These are phyloP conservation scores for Penicillium olsonii DNA, from an alignment of 2,329 filamentous ascomycete genomes.

Conservation along the genomic window DNA sequence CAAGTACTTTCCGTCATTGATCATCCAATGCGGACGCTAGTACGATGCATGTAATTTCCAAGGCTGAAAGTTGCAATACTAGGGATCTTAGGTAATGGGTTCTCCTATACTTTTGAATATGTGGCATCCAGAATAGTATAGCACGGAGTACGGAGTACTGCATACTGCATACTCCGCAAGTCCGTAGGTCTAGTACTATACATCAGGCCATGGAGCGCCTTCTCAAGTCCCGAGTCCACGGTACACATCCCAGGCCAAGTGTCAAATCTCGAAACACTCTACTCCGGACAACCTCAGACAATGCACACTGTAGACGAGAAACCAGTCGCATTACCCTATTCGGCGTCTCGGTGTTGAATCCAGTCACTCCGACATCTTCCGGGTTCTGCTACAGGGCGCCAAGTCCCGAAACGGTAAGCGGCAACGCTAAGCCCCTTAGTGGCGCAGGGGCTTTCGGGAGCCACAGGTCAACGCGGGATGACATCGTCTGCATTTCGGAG, in stretches of 20 bases:
- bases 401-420: slow-evolving; percentile 19
- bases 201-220: too few relatives aligned
- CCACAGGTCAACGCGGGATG: slow-evolving; percentile 20
- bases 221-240: too few relatives aligned
- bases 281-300: too few relatives aligned
- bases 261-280: not conserved
- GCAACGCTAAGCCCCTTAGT: slow-evolving; percentile 23
- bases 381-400: not conserved
- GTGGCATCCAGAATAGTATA: not conserved
- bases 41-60: too few relatives aligned
- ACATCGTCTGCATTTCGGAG: slow-evolving; percentile 25
- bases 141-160: not conserved
- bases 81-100: not conserved
- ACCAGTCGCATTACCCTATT: slow-evolving; percentile 11
- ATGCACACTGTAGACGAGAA: too few relatives aligned
- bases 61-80: not conserved
- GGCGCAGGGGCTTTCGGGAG: slow-evolving; percentile 21
- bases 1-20: not conserved
- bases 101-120: not conserved
- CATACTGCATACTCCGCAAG: too few relatives aligned
- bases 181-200: too few relatives aligned
- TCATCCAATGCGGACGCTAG: not conserved
- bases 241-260: not conserved
- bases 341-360: slow-evolving; percentile 22
- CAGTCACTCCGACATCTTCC: slow-evolving; percentile 6